Percentiles rank a stretch among this genome's conserved stretches.
phyloP scores from a whole-genome alignment of 495 filamentous ascomycete genomes.

The Aspergillus leporis region DNA sequence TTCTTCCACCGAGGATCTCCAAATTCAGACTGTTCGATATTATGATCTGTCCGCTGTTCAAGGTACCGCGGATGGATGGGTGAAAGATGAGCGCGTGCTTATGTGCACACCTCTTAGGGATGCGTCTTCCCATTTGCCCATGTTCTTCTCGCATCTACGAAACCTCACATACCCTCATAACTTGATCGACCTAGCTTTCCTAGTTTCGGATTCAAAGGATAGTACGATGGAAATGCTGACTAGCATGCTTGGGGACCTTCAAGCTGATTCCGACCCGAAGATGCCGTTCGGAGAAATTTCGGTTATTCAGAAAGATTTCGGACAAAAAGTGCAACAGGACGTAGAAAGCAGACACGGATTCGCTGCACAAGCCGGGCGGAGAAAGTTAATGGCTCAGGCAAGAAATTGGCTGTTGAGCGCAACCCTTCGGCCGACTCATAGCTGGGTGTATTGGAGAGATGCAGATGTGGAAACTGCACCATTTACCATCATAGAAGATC shows the following conservation, averaged over 20 bases:
- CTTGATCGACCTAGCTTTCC: slow-evolving; percentile 92
- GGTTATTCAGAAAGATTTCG: slow-evolving; percentile 98
- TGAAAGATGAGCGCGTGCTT: slow-evolving; percentile 89
- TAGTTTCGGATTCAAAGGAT: slow-evolving; percentile 98
- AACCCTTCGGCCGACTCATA: slow-evolving; percentile 89
- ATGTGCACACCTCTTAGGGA: slow-evolving; percentile 95
- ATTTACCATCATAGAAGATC: slow-evolving; percentile 91
- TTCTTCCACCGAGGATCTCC: slow-evolving; percentile 65
- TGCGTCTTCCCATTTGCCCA: slow-evolving; percentile 87
- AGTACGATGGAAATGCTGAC: slow-evolving; percentile 76
- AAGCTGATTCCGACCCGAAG: slow-evolving; percentile 71
- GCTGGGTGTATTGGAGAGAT: slow-evolving; percentile 99
- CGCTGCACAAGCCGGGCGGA: slow-evolving; percentile 87
- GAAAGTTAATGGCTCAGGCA: slow-evolving; percentile 97
- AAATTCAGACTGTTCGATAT: slow-evolving; percentile 91
- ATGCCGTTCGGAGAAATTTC: slow-evolving; percentile 95
- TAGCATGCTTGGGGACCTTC: slow-evolving; percentile 74
- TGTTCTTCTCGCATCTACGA: slow-evolving; percentile 96
- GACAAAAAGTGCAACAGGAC: slow-evolving; percentile 96
- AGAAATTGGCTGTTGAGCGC: slow-evolving; percentile 97
- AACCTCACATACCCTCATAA: slow-evolving; percentile 98
- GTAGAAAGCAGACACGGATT: slow-evolving; percentile 98
- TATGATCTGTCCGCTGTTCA: slow-evolving; percentile 92
- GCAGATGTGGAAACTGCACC: slow-evolving; percentile 98
- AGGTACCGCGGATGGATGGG: slow-evolving; percentile 89